Evolutionary conservation across 768 basidiomycete species (phyloP).

Genomic region (Chiua virens): DNA sequence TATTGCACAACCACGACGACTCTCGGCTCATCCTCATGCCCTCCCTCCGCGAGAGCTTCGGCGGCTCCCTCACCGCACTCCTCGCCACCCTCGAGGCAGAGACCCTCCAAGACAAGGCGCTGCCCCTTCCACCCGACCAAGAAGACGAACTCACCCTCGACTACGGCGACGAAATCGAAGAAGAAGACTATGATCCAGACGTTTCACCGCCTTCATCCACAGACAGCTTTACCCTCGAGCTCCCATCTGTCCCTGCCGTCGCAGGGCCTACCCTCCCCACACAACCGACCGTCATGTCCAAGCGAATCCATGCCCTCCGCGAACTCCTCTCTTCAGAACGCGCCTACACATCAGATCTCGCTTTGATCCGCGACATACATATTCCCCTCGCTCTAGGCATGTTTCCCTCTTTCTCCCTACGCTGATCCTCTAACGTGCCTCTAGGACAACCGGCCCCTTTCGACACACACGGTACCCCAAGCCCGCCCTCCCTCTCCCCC

Average conservation of each 20-base stretch:
- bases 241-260: slow-evolving; percentile 2
- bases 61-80: slow-evolving; percentile 32
- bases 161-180: slow-evolving; percentile 25
- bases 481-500: slow-evolving; percentile 28
- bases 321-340: slow-evolving; percentile 79
- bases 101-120: slow-evolving; percentile 30
- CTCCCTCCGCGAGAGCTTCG: slow-evolving; percentile 30
- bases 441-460: slow-evolving; percentile 45
- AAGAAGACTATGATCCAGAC: slow-evolving; percentile 29
- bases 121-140: slow-evolving; percentile 29
- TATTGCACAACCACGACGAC: slow-evolving; percentile 7
- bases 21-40: slow-evolving; percentile 25
- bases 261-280: slow-evolving; percentile 23
- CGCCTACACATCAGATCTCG: slow-evolving; percentile 82
- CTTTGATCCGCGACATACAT: slow-evolving; percentile 73
- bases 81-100: slow-evolving; percentile 32
- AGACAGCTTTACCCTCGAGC: slow-evolving; percentile 25
- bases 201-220: slow-evolving; percentile 25
- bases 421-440: slow-evolving; percentile 12
- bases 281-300: slow-evolving; percentile 46
- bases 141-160: slow-evolving; percentile 23
- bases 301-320: slow-evolving; percentile 74
- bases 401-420: slow-evolving; percentile 23
- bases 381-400: slow-evolving; percentile 76
- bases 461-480: slow-evolving; percentile 24